Conservation (phyloP, 2,329 filamentous ascomycete genomes). For the Fusarium albosuccineum region DNA sequence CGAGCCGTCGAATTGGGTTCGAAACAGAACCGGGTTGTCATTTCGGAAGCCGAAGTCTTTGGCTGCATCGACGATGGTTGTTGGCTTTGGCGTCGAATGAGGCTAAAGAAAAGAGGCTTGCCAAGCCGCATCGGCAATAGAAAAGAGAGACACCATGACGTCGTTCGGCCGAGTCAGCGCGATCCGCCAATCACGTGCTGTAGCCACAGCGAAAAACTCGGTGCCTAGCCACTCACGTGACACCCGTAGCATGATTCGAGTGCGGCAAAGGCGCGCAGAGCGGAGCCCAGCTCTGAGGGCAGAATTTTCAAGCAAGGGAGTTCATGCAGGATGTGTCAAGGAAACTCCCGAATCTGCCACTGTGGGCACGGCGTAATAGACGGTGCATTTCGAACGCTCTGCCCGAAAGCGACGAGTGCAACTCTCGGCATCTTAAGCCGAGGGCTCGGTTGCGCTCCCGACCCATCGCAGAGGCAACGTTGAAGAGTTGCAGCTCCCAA, state of each 20-base stretch:
- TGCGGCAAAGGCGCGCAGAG: slow-evolving; percentile 18
- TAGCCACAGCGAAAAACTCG: not conserved
- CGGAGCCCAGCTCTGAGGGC: slow-evolving; percentile 13
- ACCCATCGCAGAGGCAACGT: slow-evolving; percentile 10
- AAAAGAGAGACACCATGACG: slow-evolving; percentile 15
- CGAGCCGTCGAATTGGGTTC: not conserved
- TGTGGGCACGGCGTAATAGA: slow-evolving; percentile 17
- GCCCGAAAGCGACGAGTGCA: slow-evolving; percentile 8
- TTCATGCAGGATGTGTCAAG: slow-evolving; percentile 22
- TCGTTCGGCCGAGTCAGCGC: slow-evolving; percentile 10
- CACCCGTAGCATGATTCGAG: slow-evolving; percentile 14
- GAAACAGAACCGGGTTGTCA: not conserved
- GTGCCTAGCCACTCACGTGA: slow-evolving; percentile 20
- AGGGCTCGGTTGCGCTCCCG: slow-evolving; percentile 10
- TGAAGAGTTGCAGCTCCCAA: slow-evolving; percentile 2
- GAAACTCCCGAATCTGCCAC: not conserved
- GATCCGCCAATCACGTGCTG: slow-evolving; percentile 15
- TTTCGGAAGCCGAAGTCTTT: slow-evolving; percentile 1
- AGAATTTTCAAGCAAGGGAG: slow-evolving; percentile 32
- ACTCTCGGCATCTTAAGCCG: slow-evolving; percentile 23
- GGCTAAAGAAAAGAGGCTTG: slow-evolving; percentile 1
- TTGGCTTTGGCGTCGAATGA: not conserved
- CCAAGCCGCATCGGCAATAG: slow-evolving; percentile 11
- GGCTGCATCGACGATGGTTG: not conserved
- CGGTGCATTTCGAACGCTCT: slow-evolving; percentile 16